Evolutionary conservation across 1,284 basidiomycete species (phyloP).

Genomic region (Ganoderma boninense): DNA sequence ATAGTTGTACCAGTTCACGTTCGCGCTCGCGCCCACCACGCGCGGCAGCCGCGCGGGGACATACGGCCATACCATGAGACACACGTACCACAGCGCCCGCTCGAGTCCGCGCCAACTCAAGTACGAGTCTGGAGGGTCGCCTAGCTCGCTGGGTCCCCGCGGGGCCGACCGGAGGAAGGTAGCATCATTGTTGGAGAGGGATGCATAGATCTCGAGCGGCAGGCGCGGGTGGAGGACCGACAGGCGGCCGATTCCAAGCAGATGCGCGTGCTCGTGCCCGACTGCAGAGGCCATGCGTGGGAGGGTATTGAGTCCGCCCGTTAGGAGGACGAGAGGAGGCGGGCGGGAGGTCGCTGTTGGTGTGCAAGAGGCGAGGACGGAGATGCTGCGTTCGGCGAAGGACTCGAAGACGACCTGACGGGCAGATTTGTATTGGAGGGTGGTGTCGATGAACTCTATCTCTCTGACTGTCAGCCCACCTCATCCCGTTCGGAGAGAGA

Average conservation of each 20-base stretch:
- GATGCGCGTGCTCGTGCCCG: conserved; percentile 63
- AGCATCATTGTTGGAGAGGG: conserved; percentile 1
- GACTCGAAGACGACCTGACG: conserved; percentile 70
- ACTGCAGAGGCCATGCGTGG: conserved; percentile 66
- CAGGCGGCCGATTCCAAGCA: conserved; percentile 81
- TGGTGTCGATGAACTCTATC: conserved; percentile 41
- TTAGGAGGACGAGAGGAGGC: conserved; percentile 76
- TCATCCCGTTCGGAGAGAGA: neutral
- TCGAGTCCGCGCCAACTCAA: conserved; percentile 25
- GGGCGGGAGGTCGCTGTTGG: conserved; percentile 31
- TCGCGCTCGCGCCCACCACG: conserved; percentile 37
- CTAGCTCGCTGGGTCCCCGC: conserved; percentile 19
- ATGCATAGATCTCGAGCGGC: conserved; percentile 33
- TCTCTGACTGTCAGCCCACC: neutral
- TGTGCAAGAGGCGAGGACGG: conserved; percentile 46
- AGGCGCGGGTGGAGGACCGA: conserved; percentile 73
- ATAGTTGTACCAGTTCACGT: conserved; percentile 39
- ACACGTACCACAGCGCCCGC: conserved; percentile 18
- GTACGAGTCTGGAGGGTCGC: conserved; percentile 15
- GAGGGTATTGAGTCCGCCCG: conserved; percentile 79
- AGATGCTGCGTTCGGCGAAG: conserved; percentile 63
- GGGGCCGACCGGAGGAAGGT: conserved; percentile 21
- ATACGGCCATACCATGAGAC: conserved; percentile 26
- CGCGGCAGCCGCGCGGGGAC: conserved; percentile 34
- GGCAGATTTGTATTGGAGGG: conserved; percentile 37